Base-by-base conservation (phyloP, 768 basidiomycete species). In the Kwoniella shandongensis region DNA sequence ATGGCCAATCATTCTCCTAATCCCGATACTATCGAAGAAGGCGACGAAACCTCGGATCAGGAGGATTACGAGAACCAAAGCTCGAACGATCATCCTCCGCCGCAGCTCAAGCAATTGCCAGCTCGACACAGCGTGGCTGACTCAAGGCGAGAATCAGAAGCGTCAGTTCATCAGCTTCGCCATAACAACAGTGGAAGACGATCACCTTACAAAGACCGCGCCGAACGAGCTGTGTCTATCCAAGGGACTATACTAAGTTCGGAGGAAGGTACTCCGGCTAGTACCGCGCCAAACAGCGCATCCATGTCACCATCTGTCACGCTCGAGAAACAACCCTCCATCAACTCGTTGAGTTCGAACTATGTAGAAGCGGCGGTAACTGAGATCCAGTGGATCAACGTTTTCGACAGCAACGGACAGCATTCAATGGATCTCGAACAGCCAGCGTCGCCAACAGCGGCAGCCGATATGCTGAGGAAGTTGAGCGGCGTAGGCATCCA, bases 401-500 rank as follows among this genome's bases (percentile, higher is more conserved):
- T 56, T 5, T 45, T 58, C 22, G 47, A 45, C 5, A n/a, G 29
- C 17, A n/a, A 15, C 18, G 22, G 39, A 10, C 39, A 44, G n/a
- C 12, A 30, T 8, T 44, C 32, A 22, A 41, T 22, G n/a, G 54
- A 36, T 41, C 15, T 35, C 22, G 53, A 50, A 44, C 23, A 35
- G 13, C 51, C 25, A 8, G 49, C 38, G 18, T 40, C 57, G 5
- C n/a, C 15, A 5, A 29, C 26, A 13, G 7, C 49, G 5, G 40
- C 49, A 38, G 39, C 45, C 17, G 57, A 52, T 6, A 32, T 57
- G 4, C 47, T 69, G 6, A 20, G 51, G 18, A 48, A 65, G 27
- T 18, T 65, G 39, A 56, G 60, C 49, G 67, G 66, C 17, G 15
- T 73, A 26, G 54, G 56, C 10, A 57, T 50, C 25, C 67, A 59